Evolutionary conservation across 345 rosid species (phyloP).

Genomic region (Eucalyptus pumila): DNA sequence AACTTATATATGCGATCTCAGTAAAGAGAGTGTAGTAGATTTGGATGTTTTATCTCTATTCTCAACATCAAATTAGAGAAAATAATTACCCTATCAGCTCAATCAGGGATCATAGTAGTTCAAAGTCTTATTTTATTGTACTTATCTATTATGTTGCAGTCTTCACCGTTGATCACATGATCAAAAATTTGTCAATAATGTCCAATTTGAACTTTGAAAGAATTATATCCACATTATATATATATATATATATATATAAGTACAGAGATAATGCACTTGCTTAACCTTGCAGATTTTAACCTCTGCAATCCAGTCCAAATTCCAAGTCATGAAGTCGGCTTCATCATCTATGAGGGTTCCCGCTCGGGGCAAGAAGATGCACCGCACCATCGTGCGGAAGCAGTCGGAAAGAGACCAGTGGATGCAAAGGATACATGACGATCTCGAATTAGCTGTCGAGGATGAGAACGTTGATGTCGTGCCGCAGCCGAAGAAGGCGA

Average conservation of each 20-base stretch:
- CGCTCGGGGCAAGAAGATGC: background rate
- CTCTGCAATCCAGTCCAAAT: background rate
- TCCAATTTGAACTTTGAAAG: background rate
- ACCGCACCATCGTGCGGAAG: background rate
- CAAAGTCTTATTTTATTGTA: background rate
- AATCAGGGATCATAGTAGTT: background rate
- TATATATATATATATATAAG: background rate
- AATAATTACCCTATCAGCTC: background rate
- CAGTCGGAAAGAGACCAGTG: background rate
- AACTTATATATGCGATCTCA: background rate
- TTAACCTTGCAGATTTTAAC: background rate
- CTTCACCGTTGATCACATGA: background rate
- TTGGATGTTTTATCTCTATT: background rate
- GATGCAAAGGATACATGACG: background rate
- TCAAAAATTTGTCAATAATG: fast-evolving
- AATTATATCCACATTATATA: background rate
- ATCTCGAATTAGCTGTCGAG: background rate
- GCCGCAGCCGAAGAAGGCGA: background rate
- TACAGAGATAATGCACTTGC: background rate
- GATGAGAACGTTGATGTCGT: background rate
- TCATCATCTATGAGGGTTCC: background rate
- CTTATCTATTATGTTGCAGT: background rate
- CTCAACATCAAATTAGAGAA: background rate
- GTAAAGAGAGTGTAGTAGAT: background rate
- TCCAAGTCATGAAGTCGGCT: background rate